Base-by-base conservation (phyloP, 2,329 filamentous ascomycete species). In the Paecilomyces fulvus region DNA sequence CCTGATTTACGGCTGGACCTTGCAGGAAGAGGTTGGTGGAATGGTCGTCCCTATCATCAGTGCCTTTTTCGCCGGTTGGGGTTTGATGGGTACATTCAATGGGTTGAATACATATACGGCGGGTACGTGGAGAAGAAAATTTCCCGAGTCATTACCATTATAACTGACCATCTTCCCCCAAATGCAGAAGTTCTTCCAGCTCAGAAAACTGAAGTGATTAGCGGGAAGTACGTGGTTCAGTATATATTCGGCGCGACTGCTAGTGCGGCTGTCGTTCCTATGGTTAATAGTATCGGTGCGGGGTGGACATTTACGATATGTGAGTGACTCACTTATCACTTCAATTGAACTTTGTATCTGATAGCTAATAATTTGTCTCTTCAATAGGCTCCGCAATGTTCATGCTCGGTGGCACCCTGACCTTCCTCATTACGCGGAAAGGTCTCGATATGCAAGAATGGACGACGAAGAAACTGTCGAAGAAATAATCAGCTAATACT, bases 271-370 rank as follows among this genome's bases (percentile, higher is more conserved):
- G 88, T 89, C 58, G 75, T 92, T 54, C 90, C 90, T 0, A 83
- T 86, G 9, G 81, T 92, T 30, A 75, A 89, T 57, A 75, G 72
- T 25, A 87, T 92, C 56, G 89, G 90, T 3, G 85, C 92, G 0
- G 90, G 89, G 0, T 91, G 88, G 87, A 90, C 90, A 67, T 85
- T 82, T 56, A 92, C 88, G 0, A 86, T 91, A 56, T 83, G 80
- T 64, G 77, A 81, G 6, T 30, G 10, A 23, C 30, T 28, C 30
- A 31, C 12, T 31, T 2, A 31, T 6, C 3, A 84, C 57, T 61
- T 85, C 49, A 65, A 80, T 0, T 64, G 5, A 67, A 11, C 21
- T 14, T 20, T 7, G 43, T 12, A 46, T 28, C 7, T 28, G 4
- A 5, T 28, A 28, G 25, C 60, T 64, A 53, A 62, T 49, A 5